Evolutionary conservation across 306 rosid genomes (phyloP), one percentile per base, ranked within the genome.

Genomic region (Quercus berberidifolia): DNA sequence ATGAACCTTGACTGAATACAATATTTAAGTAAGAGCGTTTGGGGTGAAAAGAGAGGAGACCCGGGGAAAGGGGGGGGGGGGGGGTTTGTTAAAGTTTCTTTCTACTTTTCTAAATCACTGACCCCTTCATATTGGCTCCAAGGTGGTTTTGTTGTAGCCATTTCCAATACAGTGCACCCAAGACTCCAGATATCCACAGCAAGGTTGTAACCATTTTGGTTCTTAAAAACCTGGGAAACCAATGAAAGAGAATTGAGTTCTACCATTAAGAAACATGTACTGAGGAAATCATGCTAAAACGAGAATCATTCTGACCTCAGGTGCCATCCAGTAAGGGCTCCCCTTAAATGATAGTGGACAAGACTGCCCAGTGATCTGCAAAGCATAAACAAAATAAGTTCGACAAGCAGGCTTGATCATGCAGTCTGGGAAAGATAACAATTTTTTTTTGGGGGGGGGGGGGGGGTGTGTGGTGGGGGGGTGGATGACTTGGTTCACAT

Each of bases 71-170:
- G 4, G 12, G 58, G 28, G 6, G 15, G 43, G 46, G 11, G 46
- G 46, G 46, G 2, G 10, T 1, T 38, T 38, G 12, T 56, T 17
- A 58, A 76, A 38, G 69, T 31, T 73, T 73, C n/a, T 41, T 35
- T 46, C 38, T 74, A 31, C 12, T 38, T 70, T 35, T 75, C 80
- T 81, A 54, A 70, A 75, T 69, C 79, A 86, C 92, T 87, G 73
- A 95, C 99, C 92, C 98, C 99, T 91, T 96, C 99, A 80, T 91
- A 96, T 85, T 96, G 99, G 87, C 90, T 88, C 99, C 99, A 96
- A 71, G 99, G 99, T 73, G 99, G 99, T 81, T 93, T 93, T 72
- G 98, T 91, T 25, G 99, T 96, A 76, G 97, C 98, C 99, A 96
- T 96, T 85, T 96, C 99, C 88, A 96, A 87, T 80, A 96, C 99